A percentile compares a stretch with the other conserved stretches of the same genome.
These are phyloP conservation scores for Epithele typhae DNA, from an alignment of 768 basidiomycete genomes.

Conservation along the genomic window DNA sequence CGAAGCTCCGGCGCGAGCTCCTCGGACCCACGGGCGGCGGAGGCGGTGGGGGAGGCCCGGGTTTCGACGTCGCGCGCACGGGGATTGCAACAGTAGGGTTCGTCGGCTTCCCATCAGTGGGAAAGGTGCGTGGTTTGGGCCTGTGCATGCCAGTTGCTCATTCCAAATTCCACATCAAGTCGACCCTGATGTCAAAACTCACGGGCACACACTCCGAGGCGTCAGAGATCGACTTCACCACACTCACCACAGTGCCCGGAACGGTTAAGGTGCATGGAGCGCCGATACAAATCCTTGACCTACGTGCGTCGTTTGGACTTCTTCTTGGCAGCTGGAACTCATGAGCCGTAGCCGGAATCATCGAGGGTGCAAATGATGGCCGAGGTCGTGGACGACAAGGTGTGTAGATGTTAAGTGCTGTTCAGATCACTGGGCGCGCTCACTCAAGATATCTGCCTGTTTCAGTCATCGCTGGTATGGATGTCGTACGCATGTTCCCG, in stretches of 20 bases:
- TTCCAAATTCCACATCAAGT: slow-evolving; percentile 40
- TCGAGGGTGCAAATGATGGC: slow-evolving; percentile 74
- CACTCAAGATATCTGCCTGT: too few relatives aligned
- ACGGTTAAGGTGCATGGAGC: slow-evolving; percentile 94
- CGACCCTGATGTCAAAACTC: slow-evolving; percentile 90
- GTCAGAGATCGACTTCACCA: slow-evolving; percentile 96
- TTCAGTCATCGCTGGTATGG: slow-evolving; percentile 58
- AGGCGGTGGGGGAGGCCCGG: slow-evolving; percentile 84
- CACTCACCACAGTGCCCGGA: slow-evolving; percentile 92
- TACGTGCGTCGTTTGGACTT: slow-evolving; percentile 52
- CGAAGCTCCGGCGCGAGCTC: slow-evolving; percentile 92
- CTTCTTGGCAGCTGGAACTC: neutral
- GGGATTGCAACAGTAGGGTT: slow-evolving; percentile 97
- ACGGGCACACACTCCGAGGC: slow-evolving; percentile 97
- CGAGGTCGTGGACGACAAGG: slow-evolving; percentile 98
- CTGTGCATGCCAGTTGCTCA: neutral
- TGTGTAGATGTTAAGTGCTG: slow-evolving; percentile 24
- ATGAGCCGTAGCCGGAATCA: slow-evolving; percentile 64
- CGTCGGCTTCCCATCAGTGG: slow-evolving; percentile 89
- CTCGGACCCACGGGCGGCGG: slow-evolving; percentile 73
- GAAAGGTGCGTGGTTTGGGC: slow-evolving; percentile 54
- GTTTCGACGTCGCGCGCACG: slow-evolving; percentile 98
- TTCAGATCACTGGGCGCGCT: neutral
- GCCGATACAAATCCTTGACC: slow-evolving; percentile 90
- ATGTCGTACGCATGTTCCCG: too few relatives aligned